These are phyloP conservation scores for Mucor velutinosus DNA, from an alignment of 371 early-diverging fungal genomes.

Conservation along the genomic window DNA sequence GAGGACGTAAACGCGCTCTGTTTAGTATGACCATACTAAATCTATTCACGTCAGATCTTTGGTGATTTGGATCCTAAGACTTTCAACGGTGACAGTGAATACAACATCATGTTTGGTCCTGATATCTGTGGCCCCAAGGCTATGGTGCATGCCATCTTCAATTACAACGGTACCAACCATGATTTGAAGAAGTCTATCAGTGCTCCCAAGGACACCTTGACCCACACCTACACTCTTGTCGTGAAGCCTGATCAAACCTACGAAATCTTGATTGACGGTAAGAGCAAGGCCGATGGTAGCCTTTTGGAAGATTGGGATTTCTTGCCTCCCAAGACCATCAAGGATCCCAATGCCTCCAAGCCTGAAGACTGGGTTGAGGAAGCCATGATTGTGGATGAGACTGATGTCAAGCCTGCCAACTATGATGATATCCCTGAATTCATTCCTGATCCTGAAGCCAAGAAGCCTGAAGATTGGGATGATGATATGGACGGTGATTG, in stretches of 20 bases:
- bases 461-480: conserved; percentile 95
- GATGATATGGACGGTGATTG: conserved; percentile 88
- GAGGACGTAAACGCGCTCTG: background rate
- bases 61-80: conserved; percentile 64
- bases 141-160: conserved; percentile 94
- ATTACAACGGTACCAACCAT: conserved; percentile 92
- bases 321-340: conserved; percentile 91
- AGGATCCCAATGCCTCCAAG: conserved; percentile 89
- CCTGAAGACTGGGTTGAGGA: conserved; percentile 96
- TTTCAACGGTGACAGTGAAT: conserved; percentile 89
- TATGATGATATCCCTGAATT: conserved; percentile 83
- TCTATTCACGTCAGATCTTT: conserved; percentile 40
- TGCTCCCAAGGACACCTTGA: conserved; percentile 73
- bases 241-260: conserved; percentile 90
- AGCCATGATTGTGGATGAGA: conserved; percentile 84
- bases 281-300: conserved; percentile 66
- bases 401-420: conserved; percentile 86
- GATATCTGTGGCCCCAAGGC: conserved; percentile 93
- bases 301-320: conserved; percentile 86
- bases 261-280: conserved; percentile 82
- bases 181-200: conserved; percentile 65
- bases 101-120: conserved; percentile 96
- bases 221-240: conserved; percentile 90
- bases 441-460: conserved; percentile 84
- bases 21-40: background rate